Base-by-base conservation (phyloP, 768 basidiomycete genomes). In the Suillus sp. region DNA sequence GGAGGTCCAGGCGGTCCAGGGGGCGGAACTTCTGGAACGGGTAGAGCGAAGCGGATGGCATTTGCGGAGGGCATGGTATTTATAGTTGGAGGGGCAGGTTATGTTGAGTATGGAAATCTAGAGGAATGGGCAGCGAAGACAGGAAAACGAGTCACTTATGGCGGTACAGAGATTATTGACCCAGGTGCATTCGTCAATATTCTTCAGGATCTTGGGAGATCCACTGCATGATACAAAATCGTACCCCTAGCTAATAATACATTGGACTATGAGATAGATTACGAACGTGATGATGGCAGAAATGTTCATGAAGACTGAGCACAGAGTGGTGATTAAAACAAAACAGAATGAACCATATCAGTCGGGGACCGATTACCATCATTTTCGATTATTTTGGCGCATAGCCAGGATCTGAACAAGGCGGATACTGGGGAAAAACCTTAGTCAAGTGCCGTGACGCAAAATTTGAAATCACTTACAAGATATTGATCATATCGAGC, bases 91-190 rank as follows among this genome's bases (percentile, higher is more conserved):
- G 97, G 97, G 1, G 97, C 95, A 4, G 92, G 95, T 18, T 96
- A 98, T 71, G 95, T 99, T 59, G 97, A 99, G 78, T 98, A 96
- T 68, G 95, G 95, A 5, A 99, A 99, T 74, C 77, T 99, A 64
- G 88, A 91, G 74, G 96, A 99, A 76, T 97, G 96, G 95, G 92
- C 93, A 4, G 78, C 76, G 59, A 88, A 86, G 77, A 86, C 87
- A 6, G 93, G 92, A 16, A 93, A 94, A 76, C 81, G 86, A 65
- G 86, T 99, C 51, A 91, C 93, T 40, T 99, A 99, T 74, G 97
- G 97, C 20, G 93, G 93, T 22, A 99, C 96, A 20, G 97, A 99
- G 73, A 95, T 99, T 45, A 71, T 97, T 55, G 91, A 94, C 69
- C 97, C 97, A 6, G 87, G 84, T 72, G 87, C 88, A 54, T 99